A percentile compares a stretch with the other conserved stretches of the same genome.
Evolutionary conservation across 179 eudicot genomes (phyloP).

Genomic region (Vitellaria paradoxa): DNA sequence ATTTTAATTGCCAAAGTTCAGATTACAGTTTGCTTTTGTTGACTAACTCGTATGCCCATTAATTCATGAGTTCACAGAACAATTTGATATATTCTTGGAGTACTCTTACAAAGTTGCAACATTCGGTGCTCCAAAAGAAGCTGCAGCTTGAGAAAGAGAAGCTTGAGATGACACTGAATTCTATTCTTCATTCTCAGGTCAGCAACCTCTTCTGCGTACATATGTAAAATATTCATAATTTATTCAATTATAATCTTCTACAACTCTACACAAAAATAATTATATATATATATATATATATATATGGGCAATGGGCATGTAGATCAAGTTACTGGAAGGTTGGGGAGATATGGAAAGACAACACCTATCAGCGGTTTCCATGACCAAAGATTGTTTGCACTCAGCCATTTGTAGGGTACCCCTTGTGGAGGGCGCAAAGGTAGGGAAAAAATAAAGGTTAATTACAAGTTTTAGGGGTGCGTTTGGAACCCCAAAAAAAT

Average conservation of each 20-base stretch:
- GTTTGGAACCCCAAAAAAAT: no score
- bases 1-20: background rate
- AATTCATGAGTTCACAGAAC: slow-evolving; percentile 24
- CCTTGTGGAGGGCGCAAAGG: slow-evolving; percentile 52
- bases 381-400: slow-evolving; percentile 34
- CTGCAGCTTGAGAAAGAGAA: slow-evolving; percentile 44
- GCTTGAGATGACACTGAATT: slow-evolving; percentile 43
- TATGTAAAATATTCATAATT: background rate
- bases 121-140: slow-evolving; percentile 42
- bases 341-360: slow-evolving; percentile 50
- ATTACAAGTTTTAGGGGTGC: no score
- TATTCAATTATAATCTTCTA: background rate
- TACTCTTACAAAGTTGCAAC: slow-evolving; percentile 25
- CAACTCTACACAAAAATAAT: background rate
- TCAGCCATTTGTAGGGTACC: slow-evolving; percentile 46
- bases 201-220: no score
- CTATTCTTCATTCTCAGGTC: slow-evolving; percentile 43
- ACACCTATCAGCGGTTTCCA: slow-evolving; percentile 36
- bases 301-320: slow-evolving; percentile 8
- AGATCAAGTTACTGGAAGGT: slow-evolving; percentile 36
- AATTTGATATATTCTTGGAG: slow-evolving; percentile 24
- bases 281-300: background rate
- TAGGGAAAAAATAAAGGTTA: no score
- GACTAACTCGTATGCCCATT: background rate
- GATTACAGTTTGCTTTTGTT: background rate